These are phyloP conservation scores for Isatis lusitanica DNA, from an alignment of 441 rosid genomes.

Conservation along the genomic window DNA sequence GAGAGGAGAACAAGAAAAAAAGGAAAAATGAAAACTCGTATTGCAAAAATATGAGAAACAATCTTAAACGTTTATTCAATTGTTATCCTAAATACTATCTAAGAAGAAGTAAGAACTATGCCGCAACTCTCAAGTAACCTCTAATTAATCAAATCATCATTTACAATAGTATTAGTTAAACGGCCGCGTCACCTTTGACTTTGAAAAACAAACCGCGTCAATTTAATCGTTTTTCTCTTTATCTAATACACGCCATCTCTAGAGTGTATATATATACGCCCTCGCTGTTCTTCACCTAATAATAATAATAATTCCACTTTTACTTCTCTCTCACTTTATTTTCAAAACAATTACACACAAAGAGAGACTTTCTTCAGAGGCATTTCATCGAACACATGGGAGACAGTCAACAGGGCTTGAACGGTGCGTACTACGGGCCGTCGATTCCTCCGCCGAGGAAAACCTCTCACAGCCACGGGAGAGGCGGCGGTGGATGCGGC, in stretches of 20 bases:
- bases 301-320: background rate
- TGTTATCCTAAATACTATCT: background rate
- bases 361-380: slow-evolving; percentile 1
- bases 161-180: background rate
- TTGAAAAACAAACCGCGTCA: slow-evolving; percentile 36
- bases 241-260: slow-evolving; percentile 32
- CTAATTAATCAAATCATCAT: slow-evolving; percentile 3
- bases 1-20: background rate
- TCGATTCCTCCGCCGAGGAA: slow-evolving; percentile 49
- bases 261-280: background rate
- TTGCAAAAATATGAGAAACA: background rate
- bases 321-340: background rate
- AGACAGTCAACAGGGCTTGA: slow-evolving; percentile 36
- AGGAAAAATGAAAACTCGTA: background rate
- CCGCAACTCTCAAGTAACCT: slow-evolving; percentile 20
- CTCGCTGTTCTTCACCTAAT: too few relatives aligned
- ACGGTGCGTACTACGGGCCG: slow-evolving; percentile 67
- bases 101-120: background rate
- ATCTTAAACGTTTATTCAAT: background rate
- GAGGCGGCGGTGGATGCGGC: slow-evolving; percentile 53
- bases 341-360: background rate
- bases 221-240: slow-evolving; percentile 22
- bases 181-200: slow-evolving; percentile 32
- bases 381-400: slow-evolving; percentile 27
- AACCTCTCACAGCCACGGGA: slow-evolving; percentile 51